Conservation (phyloP, 2,329 filamentous ascomycete species). For the Aspergillus neoniger region DNA sequence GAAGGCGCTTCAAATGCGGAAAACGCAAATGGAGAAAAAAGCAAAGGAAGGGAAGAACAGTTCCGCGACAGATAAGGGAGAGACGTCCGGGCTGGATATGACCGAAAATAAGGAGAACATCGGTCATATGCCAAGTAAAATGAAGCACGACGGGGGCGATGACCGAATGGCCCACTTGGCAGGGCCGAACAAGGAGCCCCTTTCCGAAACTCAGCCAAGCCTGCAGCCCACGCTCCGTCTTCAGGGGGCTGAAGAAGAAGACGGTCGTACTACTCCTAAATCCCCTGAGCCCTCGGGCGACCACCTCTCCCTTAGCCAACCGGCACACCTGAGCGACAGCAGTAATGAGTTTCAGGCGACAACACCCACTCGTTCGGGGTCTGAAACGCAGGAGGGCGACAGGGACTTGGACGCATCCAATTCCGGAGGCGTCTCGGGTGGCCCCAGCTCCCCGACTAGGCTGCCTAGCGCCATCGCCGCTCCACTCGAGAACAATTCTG, state of each 20-base stretch:
- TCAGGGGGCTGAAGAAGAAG: conserved; percentile 1
- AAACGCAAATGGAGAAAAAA: conserved; percentile 66
- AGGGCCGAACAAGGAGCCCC: conserved; percentile 19
- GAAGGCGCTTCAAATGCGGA: conserved; percentile 89
- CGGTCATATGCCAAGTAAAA: conserved; percentile 26
- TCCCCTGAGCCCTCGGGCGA: conserved; percentile 10
- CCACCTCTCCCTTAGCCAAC: not conserved
- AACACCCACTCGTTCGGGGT: conserved; percentile 21
- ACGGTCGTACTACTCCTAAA: conserved; percentile 5
- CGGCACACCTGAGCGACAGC: not conserved
- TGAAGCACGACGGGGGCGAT: conserved; percentile 12
- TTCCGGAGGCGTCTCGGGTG: conserved; percentile 29
- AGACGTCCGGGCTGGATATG: conserved; percentile 11
- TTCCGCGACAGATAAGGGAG: conserved; percentile 21
- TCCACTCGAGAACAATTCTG: conserved; percentile 30
- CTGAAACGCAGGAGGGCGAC: conserved; percentile 29
- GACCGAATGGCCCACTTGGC: conserved; percentile 12
- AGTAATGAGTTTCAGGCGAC: conserved; percentile 18
- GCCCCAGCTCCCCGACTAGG: conserved; percentile 26
- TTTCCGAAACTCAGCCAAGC: conserved; percentile 15
- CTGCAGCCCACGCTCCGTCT: not conserved
- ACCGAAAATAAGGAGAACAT: conserved; percentile 31
- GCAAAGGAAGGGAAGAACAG: conserved; percentile 34
- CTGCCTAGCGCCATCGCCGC: conserved; percentile 32
- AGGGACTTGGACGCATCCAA: conserved; percentile 26